phyloP scores from a whole-genome alignment of 129 eudicot genomes.

The Sambucus nigra region DNA sequence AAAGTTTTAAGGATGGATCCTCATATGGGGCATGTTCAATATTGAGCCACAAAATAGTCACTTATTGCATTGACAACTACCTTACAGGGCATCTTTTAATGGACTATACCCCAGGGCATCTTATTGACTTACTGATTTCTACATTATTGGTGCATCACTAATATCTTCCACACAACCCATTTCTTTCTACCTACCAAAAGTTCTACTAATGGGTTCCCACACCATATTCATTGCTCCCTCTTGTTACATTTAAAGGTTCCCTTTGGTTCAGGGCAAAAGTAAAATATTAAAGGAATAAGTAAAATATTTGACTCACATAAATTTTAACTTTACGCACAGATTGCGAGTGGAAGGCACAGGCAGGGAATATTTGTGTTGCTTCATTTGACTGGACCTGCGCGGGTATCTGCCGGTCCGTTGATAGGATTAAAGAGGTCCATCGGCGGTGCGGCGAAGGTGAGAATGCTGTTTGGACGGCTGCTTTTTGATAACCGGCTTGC shows the following conservation, averaged over 20 bases:
- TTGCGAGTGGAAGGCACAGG: slow-evolving; percentile 94
- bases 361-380: slow-evolving; percentile 77
- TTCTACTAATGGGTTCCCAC: slow-evolving; percentile 6
- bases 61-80: slow-evolving; percentile 18
- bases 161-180: too few species aligned
- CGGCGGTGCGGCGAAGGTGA: slow-evolving; percentile 73
- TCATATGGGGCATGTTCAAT: not conserved
- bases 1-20: slow-evolving; percentile 6
- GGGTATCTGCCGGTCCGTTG: slow-evolving; percentile 77
- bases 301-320: too few species aligned
- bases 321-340: slow-evolving; percentile 18
- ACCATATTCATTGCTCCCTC: slow-evolving; percentile 2
- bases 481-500: slow-evolving; percentile 32
- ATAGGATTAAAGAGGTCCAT: slow-evolving; percentile 79
- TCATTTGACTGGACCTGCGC: slow-evolving; percentile 86
- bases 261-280: slow-evolving; percentile 1
- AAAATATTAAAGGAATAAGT: too few species aligned
- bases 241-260: slow-evolving; percentile 7
- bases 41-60: slow-evolving; percentile 2
- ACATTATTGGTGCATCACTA: slow-evolving; percentile 6
- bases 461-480: slow-evolving; percentile 60
- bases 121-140: slow-evolving; percentile 6
- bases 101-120: not conserved
- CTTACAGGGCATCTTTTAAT: slow-evolving; percentile 10
- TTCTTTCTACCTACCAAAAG: not conserved